These are phyloP conservation scores for Coleophoma eucalyptorum DNA, from an alignment of 2,329 filamentous ascomycete genomes.

Conservation along the genomic window DNA sequence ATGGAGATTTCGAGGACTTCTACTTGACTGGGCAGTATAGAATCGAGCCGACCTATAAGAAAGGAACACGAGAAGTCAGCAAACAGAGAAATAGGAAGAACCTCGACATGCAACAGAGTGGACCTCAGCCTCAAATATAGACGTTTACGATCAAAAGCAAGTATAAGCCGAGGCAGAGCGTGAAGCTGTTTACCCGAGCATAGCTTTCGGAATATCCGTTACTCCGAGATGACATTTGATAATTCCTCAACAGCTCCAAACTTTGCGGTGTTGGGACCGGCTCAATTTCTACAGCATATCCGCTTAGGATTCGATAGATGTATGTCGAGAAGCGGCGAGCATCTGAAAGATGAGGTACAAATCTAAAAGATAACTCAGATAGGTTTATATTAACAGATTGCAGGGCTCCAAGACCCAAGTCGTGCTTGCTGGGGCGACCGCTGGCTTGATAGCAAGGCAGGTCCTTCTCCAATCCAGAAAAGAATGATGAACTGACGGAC, in stretches of 20 bases:
- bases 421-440: slow-evolving; percentile 61
- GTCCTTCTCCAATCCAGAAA: neutral
- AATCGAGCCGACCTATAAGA: too few relatives aligned
- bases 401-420: slow-evolving; percentile 66
- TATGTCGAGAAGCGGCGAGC: slow-evolving; percentile 60
- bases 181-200: neutral
- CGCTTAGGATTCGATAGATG: slow-evolving; percentile 29
- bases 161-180: neutral
- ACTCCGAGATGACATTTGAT: neutral
- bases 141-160: too few relatives aligned
- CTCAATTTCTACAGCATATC: neutral
- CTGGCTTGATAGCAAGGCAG: slow-evolving; percentile 84
- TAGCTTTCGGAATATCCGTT: neutral
- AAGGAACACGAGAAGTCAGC: too few relatives aligned
- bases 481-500: slow-evolving; percentile 3
- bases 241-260: neutral
- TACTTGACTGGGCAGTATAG: too few relatives aligned
- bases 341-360: slow-evolving; percentile 65
- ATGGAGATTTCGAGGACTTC: too few relatives aligned
- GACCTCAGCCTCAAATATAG: too few relatives aligned
- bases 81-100: too few relatives aligned
- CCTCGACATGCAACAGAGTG: too few relatives aligned
- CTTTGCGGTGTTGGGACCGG: neutral
- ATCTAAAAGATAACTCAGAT: neutral
- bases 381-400: neutral